Percentiles rank a stretch among this genome's conserved stretches.
phyloP scores from a whole-genome alignment of 2,329 filamentous ascomycete genomes.

The Microsporum ferrugineum region DNA sequence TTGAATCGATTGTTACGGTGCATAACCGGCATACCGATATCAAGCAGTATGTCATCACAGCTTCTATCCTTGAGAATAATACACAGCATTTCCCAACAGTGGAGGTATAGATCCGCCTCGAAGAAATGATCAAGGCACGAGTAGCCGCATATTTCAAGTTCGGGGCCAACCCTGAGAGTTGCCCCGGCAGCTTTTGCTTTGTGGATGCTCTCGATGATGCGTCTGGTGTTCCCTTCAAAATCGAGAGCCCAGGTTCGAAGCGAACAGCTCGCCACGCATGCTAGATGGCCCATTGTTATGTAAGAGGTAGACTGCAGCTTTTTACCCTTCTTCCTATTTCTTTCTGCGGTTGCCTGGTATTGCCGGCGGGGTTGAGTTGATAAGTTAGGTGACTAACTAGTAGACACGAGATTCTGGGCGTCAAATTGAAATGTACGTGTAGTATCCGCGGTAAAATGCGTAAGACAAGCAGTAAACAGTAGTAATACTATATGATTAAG shows the following conservation, averaged over 20 bases:
- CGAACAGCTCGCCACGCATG: slow-evolving; percentile 8
- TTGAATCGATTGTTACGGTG: slow-evolving; percentile 52
- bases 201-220: slow-evolving; percentile 53
- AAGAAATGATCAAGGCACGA: slow-evolving; percentile 14
- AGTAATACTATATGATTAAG: no score
- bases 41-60: slow-evolving; percentile 48
- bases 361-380: not conserved
- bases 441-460: no score
- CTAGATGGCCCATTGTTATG: slow-evolving; percentile 6
- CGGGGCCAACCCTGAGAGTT: slow-evolving; percentile 46
- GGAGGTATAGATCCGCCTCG: slow-evolving; percentile 39
- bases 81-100: slow-evolving; percentile 50
- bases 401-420: no score
- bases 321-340: not conserved
- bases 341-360: not conserved
- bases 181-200: slow-evolving; percentile 48
- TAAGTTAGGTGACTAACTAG: no score
- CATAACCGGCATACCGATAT: slow-evolving; percentile 39
- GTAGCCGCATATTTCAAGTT: slow-evolving; percentile 18
- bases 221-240: slow-evolving; percentile 49
- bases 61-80: slow-evolving; percentile 47
- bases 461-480: no score
- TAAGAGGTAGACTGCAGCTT: not conserved
- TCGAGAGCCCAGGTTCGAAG: slow-evolving; percentile 37
- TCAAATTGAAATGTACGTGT: no score